These are phyloP conservation scores for Xylariaceae sp. DNA, from an alignment of 2,329 filamentous ascomycete genomes.

Conservation along the genomic window DNA sequence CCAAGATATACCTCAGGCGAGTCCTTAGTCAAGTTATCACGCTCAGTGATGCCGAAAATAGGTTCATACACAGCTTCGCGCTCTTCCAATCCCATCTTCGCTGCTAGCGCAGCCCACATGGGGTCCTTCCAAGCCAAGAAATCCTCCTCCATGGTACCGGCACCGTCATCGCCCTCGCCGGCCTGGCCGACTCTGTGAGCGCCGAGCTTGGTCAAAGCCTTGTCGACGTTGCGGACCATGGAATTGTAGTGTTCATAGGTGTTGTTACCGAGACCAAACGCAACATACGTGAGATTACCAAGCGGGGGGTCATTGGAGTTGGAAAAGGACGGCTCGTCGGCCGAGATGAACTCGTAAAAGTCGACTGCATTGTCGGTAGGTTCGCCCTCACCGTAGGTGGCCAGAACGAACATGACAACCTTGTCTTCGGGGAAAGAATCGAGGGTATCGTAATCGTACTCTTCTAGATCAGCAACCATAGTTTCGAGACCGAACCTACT, in stretches of 20 bases:
- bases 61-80: constrained; percentile 95
- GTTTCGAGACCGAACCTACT: constrained; percentile 94
- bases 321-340: constrained; percentile 76
- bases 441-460: constrained; percentile 94
- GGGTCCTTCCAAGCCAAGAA: constrained; percentile 99
- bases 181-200: constrained; percentile 78
- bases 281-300: constrained; percentile 80
- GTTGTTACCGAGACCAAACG: constrained; percentile 97
- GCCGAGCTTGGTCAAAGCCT: constrained; percentile 73
- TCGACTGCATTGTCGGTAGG: constrained; percentile 98
- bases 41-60: constrained; percentile 75
- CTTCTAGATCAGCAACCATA: constrained; percentile 96
- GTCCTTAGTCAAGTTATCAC: constrained; percentile 66
- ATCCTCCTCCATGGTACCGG: constrained; percentile 99
- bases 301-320: constrained; percentile 69
- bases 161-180: constrained; percentile 94
- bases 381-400: constrained; percentile 97
- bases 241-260: constrained; percentile 99
- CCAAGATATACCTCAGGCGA: constrained; percentile 84
- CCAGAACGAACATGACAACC: constrained; percentile 88
- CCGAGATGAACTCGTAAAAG: constrained; percentile 92
- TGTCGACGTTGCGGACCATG: constrained; percentile 90
- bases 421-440: constrained; percentile 86
- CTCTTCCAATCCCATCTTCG: constrained; percentile 85
- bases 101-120: constrained; percentile 85